Evolutionary conservation across 192 early-diverging fungal species (phyloP).

Genomic region (Mortierella claussenii): DNA sequence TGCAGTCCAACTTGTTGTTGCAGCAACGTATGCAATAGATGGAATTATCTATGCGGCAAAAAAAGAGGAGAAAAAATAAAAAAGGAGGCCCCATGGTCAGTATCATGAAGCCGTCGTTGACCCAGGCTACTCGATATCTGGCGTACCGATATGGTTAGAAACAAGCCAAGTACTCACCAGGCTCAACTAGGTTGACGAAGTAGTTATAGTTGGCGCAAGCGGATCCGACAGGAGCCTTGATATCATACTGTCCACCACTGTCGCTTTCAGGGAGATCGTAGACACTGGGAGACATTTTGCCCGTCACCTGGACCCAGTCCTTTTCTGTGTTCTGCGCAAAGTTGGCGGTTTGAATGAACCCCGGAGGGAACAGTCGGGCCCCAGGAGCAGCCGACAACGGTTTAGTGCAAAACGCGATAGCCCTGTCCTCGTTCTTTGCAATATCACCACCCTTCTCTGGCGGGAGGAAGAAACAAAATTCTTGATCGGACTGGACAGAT

Average conservation of each 20-base stretch:
- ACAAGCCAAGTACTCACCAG: too few species aligned
- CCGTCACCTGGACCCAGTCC: conserved; percentile 65
- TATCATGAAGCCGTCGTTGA: too few species aligned
- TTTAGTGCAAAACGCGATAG: conserved; percentile 58
- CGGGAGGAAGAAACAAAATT: conserved; percentile 58
- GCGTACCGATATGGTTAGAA: too few species aligned
- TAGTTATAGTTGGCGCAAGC: too few species aligned
- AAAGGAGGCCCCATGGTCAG: too few species aligned
- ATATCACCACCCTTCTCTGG: conserved; percentile 45
- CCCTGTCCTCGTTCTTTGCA: conserved; percentile 55
- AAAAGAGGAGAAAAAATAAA: too few species aligned
- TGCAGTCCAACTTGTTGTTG: conserved; percentile 11
- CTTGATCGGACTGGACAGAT: conserved; percentile 21
- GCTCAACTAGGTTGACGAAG: too few species aligned
- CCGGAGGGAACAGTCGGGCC: conserved; percentile 54
- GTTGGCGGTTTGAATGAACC: conserved; percentile 60
- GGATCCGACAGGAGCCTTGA: conserved; percentile 51
- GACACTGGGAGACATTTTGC: conserved; percentile 53
- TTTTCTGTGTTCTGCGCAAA: conserved; percentile 51
- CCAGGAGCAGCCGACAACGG: conserved; percentile 34
- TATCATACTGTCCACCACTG: conserved; percentile 63
- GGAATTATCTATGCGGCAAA: too few species aligned
- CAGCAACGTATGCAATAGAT: conserved; percentile 64
- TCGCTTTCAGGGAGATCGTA: conserved; percentile 45
- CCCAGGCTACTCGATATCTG: too few species aligned